These are phyloP conservation scores for Pestalotiopsis sp. DNA, from an alignment of 2,329 filamentous ascomycete genomes.

Conservation along the genomic window DNA sequence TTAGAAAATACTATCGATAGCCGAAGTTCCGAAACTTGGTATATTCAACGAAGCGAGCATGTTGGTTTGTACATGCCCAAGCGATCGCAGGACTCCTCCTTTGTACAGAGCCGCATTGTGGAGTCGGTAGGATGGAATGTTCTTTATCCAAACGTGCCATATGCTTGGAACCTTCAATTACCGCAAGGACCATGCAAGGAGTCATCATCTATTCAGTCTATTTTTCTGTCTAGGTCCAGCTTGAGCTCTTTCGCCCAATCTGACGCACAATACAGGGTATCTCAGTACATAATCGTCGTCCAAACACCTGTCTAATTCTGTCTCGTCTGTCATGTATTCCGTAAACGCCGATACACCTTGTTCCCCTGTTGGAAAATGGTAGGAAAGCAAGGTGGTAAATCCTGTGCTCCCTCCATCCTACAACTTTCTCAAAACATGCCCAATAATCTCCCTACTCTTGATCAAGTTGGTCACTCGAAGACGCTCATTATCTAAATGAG, in stretches of 20 bases:
- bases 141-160: not conserved
- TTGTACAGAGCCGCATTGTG: too few species aligned
- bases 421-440: slow-evolving; percentile 77
- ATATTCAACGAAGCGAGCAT: not conserved
- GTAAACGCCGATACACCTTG: not conserved
- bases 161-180: not conserved
- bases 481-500: slow-evolving; percentile 95
- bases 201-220: not conserved
- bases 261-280: not conserved
- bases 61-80: not conserved
- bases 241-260: not conserved
- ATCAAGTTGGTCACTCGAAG: slow-evolving; percentile 84
- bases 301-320: not conserved
- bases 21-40: not conserved
- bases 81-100: too few species aligned
- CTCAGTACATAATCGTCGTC: not conserved
- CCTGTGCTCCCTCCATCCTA: slow-evolving; percentile 25
- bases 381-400: too few species aligned
- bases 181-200: not conserved
- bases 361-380: too few species aligned
- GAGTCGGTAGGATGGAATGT: too few species aligned
- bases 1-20: not conserved
- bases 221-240: not conserved
- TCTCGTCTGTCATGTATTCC: not conserved
- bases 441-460: slow-evolving; percentile 91